Conservation (phyloP, 2,329 filamentous ascomycete genomes). For the Nemania serpens region DNA sequence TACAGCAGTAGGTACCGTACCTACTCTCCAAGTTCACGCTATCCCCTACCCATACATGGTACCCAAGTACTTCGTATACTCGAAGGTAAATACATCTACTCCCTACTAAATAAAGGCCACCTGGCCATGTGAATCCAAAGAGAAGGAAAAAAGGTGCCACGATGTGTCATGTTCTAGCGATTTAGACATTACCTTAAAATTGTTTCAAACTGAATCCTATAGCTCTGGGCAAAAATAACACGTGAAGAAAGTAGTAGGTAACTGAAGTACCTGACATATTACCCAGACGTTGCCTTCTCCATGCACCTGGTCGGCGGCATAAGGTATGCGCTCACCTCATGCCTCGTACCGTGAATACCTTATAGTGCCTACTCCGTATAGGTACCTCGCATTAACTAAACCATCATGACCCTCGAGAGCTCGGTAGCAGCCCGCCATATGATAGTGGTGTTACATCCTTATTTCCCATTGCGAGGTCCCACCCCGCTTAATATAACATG, state of each 20-base stretch:
- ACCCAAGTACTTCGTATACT: no score
- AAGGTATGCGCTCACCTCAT: no score
- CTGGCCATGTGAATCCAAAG: conserved; percentile 24
- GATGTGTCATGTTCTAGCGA: no score
- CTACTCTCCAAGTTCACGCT: no score
- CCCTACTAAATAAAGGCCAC: conserved; percentile 17
- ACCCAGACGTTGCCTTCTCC: conserved; percentile 1
- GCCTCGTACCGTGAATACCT: no score
- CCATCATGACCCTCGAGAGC: background rate
- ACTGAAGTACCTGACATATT: background rate
- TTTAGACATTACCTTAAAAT: no score
- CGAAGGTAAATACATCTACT: no score
- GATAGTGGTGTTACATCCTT: conserved; percentile 4
- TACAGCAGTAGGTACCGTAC: background rate
- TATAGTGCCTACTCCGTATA: no score
- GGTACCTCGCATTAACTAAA: background rate
- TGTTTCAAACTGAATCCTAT: background rate
- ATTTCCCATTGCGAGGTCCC: background rate
- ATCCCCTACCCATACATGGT: no score
- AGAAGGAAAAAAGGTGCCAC: background rate
- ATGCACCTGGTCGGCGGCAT: no score
- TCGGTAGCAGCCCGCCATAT: background rate
- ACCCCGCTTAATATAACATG: conserved; percentile 4
- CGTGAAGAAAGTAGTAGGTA: no score
- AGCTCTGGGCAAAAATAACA: background rate